phyloP scores from a whole-genome alignment of 805 yeast genomes.

The Nadsonia fulvescens region DNA sequence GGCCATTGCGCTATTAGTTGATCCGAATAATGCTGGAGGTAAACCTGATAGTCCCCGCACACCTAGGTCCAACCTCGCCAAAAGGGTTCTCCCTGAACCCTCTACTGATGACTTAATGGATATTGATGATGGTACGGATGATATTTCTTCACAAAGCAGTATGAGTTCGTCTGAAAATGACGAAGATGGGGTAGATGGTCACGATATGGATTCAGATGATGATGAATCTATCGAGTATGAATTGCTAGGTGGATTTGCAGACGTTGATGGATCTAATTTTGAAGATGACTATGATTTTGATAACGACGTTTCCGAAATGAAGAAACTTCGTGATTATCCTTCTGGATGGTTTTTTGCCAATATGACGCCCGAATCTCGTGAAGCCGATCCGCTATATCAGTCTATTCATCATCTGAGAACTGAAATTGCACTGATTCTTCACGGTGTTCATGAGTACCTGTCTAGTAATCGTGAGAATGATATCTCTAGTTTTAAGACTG shows the following conservation, averaged over 20 bases:
- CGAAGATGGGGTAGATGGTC: constrained; percentile 15
- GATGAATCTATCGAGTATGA: too few relatives aligned
- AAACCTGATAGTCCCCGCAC: constrained; percentile 2
- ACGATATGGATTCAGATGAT: constrained; percentile 15
- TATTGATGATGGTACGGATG: constrained; percentile 10
- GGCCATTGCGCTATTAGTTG: constrained; percentile 57
- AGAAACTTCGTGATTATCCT: constrained; percentile 44
- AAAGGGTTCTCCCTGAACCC: too few relatives aligned
- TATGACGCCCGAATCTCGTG: constrained; percentile 23
- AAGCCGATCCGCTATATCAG: constrained; percentile 25
- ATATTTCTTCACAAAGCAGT: too few relatives aligned
- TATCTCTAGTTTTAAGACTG: constrained; percentile 39
- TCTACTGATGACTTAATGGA: constrained; percentile 6
- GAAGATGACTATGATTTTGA: constrained; percentile 14
- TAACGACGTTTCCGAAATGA: constrained; percentile 24
- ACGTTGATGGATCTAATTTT: constrained; percentile 2
- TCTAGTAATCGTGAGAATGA: constrained; percentile 38
- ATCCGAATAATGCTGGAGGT: constrained; percentile 31
- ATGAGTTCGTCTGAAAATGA: too few relatives aligned
- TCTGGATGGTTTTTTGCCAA: constrained; percentile 49
- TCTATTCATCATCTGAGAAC: constrained; percentile 44
- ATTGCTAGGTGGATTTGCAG: constrained; percentile 7
- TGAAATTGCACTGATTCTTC: constrained; percentile 44
- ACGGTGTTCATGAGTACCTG: constrained; percentile 33
- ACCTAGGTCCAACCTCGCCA: too few relatives aligned